phyloP scores from a whole-genome alignment of 768 basidiomycete species.

The Mycena floridula region DNA sequence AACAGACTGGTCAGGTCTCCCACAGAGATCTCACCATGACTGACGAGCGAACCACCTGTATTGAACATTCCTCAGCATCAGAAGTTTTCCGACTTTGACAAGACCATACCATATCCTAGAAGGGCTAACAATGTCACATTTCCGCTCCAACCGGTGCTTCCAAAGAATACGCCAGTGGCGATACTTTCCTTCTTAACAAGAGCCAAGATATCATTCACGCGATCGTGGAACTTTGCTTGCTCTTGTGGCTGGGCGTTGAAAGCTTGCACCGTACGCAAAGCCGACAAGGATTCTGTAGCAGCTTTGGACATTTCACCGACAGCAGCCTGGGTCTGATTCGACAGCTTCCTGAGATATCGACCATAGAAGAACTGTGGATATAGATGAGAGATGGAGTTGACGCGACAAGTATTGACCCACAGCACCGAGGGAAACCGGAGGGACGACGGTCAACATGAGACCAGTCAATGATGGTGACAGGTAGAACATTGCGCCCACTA shows the following conservation, averaged over 20 bases:
- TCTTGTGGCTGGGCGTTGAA: conserved; percentile 83
- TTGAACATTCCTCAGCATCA: conserved; percentile 1
- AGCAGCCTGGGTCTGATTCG: conserved; percentile 89
- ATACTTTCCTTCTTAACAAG: conserved; percentile 84
- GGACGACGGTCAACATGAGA: conserved; percentile 90
- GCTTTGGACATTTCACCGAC: conserved; percentile 96
- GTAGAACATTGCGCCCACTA: conserved; percentile 94
- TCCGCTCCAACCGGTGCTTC: conserved; percentile 87
- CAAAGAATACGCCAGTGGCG: conserved; percentile 91
- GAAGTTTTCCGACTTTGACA: neutral
- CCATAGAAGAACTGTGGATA: conserved; percentile 81
- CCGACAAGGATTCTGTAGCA: conserved; percentile 86
- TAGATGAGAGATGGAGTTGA: conserved; percentile 2
- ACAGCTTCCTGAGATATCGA: conserved; percentile 87
- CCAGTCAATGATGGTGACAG: conserved; percentile 83
- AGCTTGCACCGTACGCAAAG: conserved; percentile 84
- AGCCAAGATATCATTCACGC: conserved; percentile 56
- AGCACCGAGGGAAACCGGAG: conserved; percentile 81
- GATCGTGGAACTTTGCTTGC: conserved; percentile 65
- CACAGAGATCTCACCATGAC: conserved; percentile 80
- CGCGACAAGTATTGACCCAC: conserved; percentile 33
- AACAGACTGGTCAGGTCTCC: conserved; percentile 87
- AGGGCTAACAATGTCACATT: conserved; percentile 87
- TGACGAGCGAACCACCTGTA: conserved; percentile 86
- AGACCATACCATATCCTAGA: conserved; percentile 75